phyloP scores from a whole-genome alignment of 2,329 filamentous ascomycete genomes.

The Botrytis squamosa region DNA sequence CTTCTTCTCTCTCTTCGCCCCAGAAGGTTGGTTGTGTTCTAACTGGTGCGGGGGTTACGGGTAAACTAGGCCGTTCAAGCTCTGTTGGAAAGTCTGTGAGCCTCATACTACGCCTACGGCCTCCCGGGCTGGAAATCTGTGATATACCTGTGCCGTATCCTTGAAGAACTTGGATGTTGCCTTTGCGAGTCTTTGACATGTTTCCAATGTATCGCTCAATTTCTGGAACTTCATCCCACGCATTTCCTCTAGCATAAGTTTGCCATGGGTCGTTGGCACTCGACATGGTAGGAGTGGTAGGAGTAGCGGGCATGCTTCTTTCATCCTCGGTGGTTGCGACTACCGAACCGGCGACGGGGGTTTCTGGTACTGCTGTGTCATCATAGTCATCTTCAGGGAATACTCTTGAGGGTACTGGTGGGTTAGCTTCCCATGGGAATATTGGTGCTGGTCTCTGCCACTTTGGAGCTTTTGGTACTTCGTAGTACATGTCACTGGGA shows the following conservation, averaged over 20 bases:
- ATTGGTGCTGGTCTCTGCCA: constrained; percentile 63
- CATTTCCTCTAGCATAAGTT: constrained; percentile 73
- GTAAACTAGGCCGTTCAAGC: constrained; percentile 79
- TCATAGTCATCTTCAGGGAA: constrained; percentile 57
- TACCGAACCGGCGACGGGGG: constrained; percentile 39
- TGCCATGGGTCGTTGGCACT: constrained; percentile 64
- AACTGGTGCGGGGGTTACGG: constrained; percentile 84
- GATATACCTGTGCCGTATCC: constrained; percentile 37
- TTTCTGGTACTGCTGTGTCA: constrained; percentile 28
- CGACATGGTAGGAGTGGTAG: constrained; percentile 50
- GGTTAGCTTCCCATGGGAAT: constrained; percentile 85
- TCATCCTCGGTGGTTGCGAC: constrained; percentile 43
- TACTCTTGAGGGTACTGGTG: constrained; percentile 60
- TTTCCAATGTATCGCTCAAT: constrained; percentile 85
- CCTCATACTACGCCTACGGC: constrained; percentile 53
- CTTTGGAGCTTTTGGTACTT: constrained; percentile 66
- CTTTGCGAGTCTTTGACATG: constrained; percentile 63
- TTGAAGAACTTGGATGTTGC: constrained; percentile 39
- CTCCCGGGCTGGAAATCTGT: constrained; percentile 35
- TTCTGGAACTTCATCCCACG: constrained; percentile 88
- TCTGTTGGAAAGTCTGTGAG: constrained; percentile 87
- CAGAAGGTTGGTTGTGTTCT: constrained; percentile 63
- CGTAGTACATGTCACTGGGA: constrained; percentile 84
- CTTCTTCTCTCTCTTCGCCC: constrained; percentile 52
- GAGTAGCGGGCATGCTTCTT: constrained; percentile 45